These are phyloP conservation scores for Albizia julibrissin DNA, from an alignment of 306 rosid genomes.

Conservation along the genomic window DNA sequence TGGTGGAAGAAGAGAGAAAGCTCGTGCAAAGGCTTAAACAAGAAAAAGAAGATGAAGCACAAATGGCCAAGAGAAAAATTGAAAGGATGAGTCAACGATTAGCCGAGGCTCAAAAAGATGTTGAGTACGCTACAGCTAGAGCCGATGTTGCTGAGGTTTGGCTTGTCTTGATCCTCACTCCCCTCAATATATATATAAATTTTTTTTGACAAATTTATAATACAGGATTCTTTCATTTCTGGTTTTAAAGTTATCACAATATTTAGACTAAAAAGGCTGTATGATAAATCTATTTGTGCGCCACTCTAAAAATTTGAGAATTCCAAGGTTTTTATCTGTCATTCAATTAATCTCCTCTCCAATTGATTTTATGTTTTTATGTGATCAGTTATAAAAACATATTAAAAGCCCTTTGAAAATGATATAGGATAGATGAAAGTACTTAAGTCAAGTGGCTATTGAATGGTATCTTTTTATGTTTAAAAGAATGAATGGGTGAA, in stretches of 20 bases:
- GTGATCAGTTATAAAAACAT: not conserved
- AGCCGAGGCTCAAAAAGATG: not conserved
- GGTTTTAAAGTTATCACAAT: not conserved
- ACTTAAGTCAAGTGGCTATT: not conserved
- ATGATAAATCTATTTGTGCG: not conserved
- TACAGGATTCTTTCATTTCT: not conserved
- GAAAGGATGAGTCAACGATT: not conserved
- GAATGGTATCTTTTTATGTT: not conserved
- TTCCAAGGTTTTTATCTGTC: not conserved
- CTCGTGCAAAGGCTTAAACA: not conserved
- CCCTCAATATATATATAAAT: not conserved
- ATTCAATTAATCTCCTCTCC: not conserved
- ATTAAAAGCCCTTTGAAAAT: not conserved
- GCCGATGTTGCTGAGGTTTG: conserved; percentile 4
- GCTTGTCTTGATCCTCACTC: not conserved
- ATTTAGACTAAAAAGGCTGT: not conserved
- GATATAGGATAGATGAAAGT: not conserved
- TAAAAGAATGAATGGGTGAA: not conserved
- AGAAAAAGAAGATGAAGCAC: conserved; percentile 3
- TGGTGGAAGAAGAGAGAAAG: not conserved
- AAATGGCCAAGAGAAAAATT: not conserved
- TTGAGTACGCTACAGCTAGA: not conserved
- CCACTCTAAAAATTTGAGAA: not conserved
- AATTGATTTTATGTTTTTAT: not conserved
- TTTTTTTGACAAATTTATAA: not conserved